These are phyloP conservation scores for Schizonepeta tenuifolia DNA, from an alignment of 257 asterid genomes.

Conservation along the genomic window DNA sequence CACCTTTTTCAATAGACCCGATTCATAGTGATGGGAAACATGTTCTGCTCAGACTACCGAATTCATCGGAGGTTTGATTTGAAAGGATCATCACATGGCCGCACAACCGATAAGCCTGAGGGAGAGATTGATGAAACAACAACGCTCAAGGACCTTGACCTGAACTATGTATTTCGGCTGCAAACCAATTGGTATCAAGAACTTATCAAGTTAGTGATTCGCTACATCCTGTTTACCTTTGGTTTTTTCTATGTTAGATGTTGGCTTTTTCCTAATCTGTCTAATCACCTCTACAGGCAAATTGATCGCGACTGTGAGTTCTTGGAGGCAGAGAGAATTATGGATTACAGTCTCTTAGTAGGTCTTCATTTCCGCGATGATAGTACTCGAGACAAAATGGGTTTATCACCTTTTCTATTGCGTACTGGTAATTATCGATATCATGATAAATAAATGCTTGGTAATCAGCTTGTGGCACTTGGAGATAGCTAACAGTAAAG, in stretches of 20 bases:
- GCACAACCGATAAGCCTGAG: conserved; percentile 65
- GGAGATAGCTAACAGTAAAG: conserved; percentile 30
- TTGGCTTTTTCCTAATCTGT: conserved; percentile 16
- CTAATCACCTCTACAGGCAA: conserved; percentile 48
- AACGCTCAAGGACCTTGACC: conserved; percentile 86
- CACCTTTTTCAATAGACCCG: conserved; percentile 60
- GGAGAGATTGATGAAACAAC: conserved; percentile 78
- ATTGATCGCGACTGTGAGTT: conserved; percentile 77
- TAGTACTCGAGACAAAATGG: conserved; percentile 56
- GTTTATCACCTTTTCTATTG: conserved; percentile 76
- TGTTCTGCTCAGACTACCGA: conserved; percentile 80
- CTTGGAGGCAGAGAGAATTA: conserved; percentile 79
- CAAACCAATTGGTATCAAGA: conserved; percentile 70
- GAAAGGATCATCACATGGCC: conserved; percentile 87
- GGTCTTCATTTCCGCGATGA: conserved; percentile 83
- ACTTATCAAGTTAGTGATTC: conserved; percentile 61
- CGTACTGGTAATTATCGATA: conserved; percentile 63
- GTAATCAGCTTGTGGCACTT: conserved; percentile 38
- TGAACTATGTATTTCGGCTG: conserved; percentile 64
- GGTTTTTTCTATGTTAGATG: not conserved
- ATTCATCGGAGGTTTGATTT: conserved; percentile 82
- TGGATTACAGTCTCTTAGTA: conserved; percentile 88
- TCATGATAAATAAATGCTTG: conserved; percentile 23
- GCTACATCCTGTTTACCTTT: not conserved
- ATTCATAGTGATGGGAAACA: conserved; percentile 83